Percentiles rank a stretch among this genome's conserved stretches.
These are phyloP conservation scores for Microbotryum silenes-acaulis DNA, from an alignment of 1,284 basidiomycete genomes.

Conservation along the genomic window DNA sequence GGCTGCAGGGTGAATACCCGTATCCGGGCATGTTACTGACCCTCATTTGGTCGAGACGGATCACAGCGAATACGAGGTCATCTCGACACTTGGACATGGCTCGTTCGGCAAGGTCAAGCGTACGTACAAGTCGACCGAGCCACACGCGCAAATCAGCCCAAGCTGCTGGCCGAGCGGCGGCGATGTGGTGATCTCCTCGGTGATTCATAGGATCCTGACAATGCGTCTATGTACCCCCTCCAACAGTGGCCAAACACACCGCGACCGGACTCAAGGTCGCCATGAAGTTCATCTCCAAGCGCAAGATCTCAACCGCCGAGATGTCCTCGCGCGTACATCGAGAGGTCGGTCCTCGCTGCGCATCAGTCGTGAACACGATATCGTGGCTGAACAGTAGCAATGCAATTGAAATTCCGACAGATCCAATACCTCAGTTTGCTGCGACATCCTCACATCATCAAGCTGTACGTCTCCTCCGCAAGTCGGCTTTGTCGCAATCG, in stretches of 20 bases:
- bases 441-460: conserved; percentile 90
- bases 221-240: no score
- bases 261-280: conserved; percentile 93
- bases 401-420: conserved; percentile 17
- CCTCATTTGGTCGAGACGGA: not conserved
- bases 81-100: conserved; percentile 54
- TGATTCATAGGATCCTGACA: not conserved
- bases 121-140: conserved; percentile 45
- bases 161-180: not conserved
- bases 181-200: not conserved
- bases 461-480: conserved; percentile 57
- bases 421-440: conserved; percentile 90
- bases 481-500: no score
- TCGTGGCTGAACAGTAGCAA: not conserved
- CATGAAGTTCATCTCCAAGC: conserved; percentile 95
- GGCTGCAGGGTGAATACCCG: no score
- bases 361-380: not conserved
- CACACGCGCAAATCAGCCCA: no score
- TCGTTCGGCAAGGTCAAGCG: conserved; percentile 98
- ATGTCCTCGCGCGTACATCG: conserved; percentile 86
- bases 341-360: conserved; percentile 45
- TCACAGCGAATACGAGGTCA: conserved; percentile 42
- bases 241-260: conserved; percentile 79
- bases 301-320: conserved; percentile 82
- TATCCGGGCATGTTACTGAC: not conserved